phyloP scores from a whole-genome alignment of 208 protist species.

The Leishmania turanica region DNA sequence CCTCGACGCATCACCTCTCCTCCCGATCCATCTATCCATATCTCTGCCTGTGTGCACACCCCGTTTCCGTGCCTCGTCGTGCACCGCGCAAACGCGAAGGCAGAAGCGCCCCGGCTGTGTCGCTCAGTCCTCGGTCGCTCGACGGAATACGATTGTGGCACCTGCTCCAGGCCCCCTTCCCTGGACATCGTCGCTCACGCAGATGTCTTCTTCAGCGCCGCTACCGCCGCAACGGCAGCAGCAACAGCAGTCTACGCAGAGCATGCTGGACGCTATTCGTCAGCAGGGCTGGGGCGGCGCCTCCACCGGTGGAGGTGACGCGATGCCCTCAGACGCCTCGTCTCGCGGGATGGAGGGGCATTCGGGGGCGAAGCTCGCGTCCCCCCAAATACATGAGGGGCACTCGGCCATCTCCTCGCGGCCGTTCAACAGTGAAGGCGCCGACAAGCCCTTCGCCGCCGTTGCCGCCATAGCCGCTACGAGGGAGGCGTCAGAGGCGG shows the following conservation, averaged over 20 bases:
- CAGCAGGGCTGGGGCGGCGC: conserved; percentile 16
- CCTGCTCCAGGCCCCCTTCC: not conserved
- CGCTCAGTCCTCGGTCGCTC: not conserved
- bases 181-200: not conserved
- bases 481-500: not conserved
- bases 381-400: not conserved
- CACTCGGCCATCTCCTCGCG: not conserved
- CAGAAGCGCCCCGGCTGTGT: not conserved
- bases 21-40: too few species aligned
- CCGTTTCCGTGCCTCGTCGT: not conserved
- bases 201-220: not conserved
- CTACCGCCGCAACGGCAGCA: not conserved
- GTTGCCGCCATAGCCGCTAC: not conserved
- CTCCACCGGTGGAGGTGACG: not conserved
- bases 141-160: not conserved
- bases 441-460: not conserved
- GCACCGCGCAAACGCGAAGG: not conserved
- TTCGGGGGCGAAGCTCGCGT: not conserved
- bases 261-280: not conserved
- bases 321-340: not conserved
- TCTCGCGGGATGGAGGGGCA: not conserved
- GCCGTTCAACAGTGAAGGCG: not conserved
- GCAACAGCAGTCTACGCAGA: not conserved
- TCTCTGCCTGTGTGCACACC: too few species aligned
- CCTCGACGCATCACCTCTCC: too few species aligned